These are phyloP conservation scores for Hericium coralloides DNA, from an alignment of 768 basidiomycete species.

Conservation along the genomic window DNA sequence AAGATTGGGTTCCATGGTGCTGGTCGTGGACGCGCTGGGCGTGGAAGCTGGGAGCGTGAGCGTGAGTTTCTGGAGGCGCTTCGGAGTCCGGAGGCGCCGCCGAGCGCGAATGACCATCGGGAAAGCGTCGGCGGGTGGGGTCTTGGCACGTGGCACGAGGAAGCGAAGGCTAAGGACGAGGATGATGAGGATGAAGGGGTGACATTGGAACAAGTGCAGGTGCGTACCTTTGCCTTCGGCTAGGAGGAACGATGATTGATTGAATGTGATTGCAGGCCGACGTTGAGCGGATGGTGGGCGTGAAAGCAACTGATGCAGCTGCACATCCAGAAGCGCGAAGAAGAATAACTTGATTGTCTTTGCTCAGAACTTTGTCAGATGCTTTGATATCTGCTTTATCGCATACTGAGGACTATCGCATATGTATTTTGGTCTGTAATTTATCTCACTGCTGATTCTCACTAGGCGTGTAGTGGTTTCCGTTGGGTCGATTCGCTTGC, in stretches of 20 bases:
- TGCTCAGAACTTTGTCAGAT: not conserved
- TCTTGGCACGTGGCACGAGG: slow-evolving; percentile 44
- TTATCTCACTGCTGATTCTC: not conserved
- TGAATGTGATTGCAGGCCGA: slow-evolving; percentile 14
- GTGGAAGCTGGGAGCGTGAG: slow-evolving; percentile 45
- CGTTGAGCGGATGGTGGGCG: slow-evolving; percentile 25
- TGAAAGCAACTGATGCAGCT: slow-evolving; percentile 3
- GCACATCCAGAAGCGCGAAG: not conserved
- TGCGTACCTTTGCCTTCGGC: slow-evolving; percentile 13
- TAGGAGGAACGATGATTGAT: not conserved
- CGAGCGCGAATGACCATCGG: slow-evolving; percentile 19
- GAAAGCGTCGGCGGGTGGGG: slow-evolving; percentile 71
- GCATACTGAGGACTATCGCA: not conserved
- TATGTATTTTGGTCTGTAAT: not conserved
- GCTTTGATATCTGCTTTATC: not conserved
- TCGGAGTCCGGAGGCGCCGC: slow-evolving; percentile 23
- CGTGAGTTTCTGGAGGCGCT: slow-evolving; percentile 49
- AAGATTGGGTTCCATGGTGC: slow-evolving; percentile 3
- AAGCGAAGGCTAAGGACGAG: slow-evolving; percentile 34
- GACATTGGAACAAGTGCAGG: slow-evolving; percentile 70
- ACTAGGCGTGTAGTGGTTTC: not conserved
- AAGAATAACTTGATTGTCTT: not conserved
- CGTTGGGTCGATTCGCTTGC: not conserved
- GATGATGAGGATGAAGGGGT: slow-evolving; percentile 62
- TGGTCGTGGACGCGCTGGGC: slow-evolving; percentile 24